A percentile compares a stretch with the other conserved stretches of the same genome.
Conservation (phyloP, 2,329 filamentous ascomycete species). For the Neoscytalidium dimidiatum region DNA sequence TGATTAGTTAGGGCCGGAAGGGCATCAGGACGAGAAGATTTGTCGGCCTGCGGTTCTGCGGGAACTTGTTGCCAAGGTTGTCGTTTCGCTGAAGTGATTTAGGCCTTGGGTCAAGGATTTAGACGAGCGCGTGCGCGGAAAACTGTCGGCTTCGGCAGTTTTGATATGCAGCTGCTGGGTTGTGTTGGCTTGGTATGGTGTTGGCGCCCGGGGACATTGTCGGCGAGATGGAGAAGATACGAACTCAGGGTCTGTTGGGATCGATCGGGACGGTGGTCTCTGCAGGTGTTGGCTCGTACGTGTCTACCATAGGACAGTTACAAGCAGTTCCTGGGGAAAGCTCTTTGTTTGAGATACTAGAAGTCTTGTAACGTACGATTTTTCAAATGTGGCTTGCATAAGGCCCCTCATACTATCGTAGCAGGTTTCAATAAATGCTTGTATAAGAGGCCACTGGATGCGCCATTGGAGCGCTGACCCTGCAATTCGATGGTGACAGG, state of each 20-base stretch:
- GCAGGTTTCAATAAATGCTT: neutral
- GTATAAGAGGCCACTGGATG: neutral
- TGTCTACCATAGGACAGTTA: neutral
- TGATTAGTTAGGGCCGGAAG: neutral
- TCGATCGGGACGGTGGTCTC: neutral
- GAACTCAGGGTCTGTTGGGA: neutral
- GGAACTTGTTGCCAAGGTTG: no score
- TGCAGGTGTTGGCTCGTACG: neutral
- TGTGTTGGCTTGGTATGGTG: neutral
- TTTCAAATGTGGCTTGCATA: neutral
- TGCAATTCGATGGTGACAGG: neutral
- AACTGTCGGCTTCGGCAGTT: no score
- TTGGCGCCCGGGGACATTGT: neutral
- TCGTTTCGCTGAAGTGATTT: no score
- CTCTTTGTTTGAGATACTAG: neutral
- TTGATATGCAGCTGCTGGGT: neutral
- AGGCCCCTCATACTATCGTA: neutral
- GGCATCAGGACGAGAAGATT: no score
- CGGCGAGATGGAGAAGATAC: neutral
- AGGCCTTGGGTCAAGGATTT: no score
- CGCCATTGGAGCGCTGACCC: neutral
- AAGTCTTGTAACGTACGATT: neutral
- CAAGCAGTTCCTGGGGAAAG: neutral
- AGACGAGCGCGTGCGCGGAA: no score
- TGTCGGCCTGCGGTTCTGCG: no score